Conservation (phyloP, 805 yeast genomes). For the Candida fluviatilis region DNA sequence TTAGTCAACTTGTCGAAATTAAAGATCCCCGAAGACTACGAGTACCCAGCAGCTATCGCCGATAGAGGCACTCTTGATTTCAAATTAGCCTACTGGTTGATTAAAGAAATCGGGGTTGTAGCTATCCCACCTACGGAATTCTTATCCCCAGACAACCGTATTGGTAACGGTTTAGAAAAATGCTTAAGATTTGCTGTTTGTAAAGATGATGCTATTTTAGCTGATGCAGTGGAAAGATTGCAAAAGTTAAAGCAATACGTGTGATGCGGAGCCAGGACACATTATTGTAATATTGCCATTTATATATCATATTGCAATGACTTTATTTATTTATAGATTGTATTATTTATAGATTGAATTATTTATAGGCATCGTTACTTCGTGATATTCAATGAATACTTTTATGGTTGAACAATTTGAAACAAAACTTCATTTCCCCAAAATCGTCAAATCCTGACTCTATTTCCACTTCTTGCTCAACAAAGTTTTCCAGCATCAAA, state of each 20-base stretch:
- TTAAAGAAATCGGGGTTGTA: conserved; percentile 88
- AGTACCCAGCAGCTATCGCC: conserved; percentile 65
- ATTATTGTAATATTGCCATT: neutral
- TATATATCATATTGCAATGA: too few relatives aligned
- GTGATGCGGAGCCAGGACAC: neutral
- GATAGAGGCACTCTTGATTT: conserved; percentile 75
- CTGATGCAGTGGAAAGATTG: conserved; percentile 77
- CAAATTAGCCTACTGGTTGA: conserved; percentile 87
- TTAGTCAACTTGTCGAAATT: conserved; percentile 84
- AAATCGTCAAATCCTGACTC: conserved; percentile 83
- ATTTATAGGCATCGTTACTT: neutral
- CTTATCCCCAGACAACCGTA: conserved; percentile 56
- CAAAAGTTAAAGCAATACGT: conserved; percentile 62
- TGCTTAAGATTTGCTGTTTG: conserved; percentile 93
- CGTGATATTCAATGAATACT: neutral
- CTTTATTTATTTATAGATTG: too few relatives aligned
- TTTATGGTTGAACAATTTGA: conserved; percentile 22
- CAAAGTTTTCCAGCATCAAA: conserved; percentile 36
- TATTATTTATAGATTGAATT: neutral
- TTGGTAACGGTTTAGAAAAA: conserved; percentile 71
- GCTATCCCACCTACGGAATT: conserved; percentile 98
- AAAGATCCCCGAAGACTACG: conserved; percentile 69
- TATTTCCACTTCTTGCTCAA: conserved; percentile 30
- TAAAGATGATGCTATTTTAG: conserved; percentile 78
- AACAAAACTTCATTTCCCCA: conserved; percentile 63